Evolutionary conservation across 1,284 basidiomycete species (phyloP).

Genomic region (Apiotrichum sp.): DNA sequence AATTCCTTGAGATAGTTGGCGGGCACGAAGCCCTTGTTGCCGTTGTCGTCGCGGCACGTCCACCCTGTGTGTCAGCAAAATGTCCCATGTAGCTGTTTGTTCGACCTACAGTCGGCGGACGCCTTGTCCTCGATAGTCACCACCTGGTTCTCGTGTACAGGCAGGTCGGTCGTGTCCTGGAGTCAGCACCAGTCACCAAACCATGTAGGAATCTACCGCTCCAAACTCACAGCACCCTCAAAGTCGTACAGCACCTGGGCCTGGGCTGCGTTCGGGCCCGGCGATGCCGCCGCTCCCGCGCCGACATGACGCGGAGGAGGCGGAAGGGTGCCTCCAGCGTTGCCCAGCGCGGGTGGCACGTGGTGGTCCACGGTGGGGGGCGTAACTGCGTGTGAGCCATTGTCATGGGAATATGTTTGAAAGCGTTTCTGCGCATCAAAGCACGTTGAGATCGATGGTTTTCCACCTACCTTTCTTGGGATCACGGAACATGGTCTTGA

Average conservation of each 20-base stretch:
- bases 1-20: conserved; percentile 40
- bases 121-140: conserved; percentile 41
- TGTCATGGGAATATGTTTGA: not conserved
- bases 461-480: conserved; percentile 25
- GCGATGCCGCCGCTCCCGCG: not conserved
- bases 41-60: conserved; percentile 42
- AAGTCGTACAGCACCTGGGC: conserved; percentile 40
- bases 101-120: conserved; percentile 39
- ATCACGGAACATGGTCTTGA: conserved; percentile 38
- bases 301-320: conserved; percentile 18
- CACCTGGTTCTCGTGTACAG: conserved; percentile 35
- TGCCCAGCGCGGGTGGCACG: conserved; percentile 15
- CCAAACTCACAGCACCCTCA: conserved; percentile 27
- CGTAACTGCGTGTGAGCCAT: not conserved
- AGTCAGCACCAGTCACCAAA: no score
- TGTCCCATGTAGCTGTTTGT: no score
- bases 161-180: conserved; percentile 34
- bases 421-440: no score
- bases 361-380: not conserved
- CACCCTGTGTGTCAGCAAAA: conserved; percentile 30
- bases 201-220: no score
- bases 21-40: conserved; percentile 37
- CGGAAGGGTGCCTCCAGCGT: conserved; percentile 7
- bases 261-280: not conserved
- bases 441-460: no score